Conservation (phyloP, 2,329 filamentous ascomycete species). For the Fusarium tanahbumbuense region DNA sequence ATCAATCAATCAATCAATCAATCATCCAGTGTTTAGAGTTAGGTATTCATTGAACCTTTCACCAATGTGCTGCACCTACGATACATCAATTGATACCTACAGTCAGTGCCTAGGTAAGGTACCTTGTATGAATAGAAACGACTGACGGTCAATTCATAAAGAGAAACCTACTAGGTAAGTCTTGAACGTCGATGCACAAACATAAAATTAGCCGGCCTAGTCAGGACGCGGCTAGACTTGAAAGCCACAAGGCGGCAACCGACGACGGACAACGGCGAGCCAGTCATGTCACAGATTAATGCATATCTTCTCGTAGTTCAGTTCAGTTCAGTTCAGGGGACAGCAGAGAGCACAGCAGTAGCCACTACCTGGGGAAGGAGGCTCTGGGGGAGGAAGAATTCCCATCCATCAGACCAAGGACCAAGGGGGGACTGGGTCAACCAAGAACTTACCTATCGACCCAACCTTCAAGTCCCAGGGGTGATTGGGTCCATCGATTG, state of each 20-base stretch:
- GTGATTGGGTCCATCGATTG: constrained; percentile 39
- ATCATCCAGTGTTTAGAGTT: not conserved
- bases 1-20: not conserved
- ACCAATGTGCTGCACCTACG: not conserved
- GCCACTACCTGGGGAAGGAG: not conserved
- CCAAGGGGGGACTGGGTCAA: not conserved
- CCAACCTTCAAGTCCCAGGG: constrained; percentile 16
- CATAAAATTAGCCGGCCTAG: constrained; percentile 27
- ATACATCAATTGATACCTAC: not conserved
- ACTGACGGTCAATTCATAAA: constrained; percentile 4
- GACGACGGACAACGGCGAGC: constrained; percentile 27
- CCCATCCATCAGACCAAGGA: not conserved
- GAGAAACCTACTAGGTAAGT: not conserved
- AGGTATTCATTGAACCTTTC: not conserved
- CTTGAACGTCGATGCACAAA: constrained; percentile 1
- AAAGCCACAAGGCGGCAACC: constrained; percentile 13
- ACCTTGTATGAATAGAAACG: constrained; percentile 11
- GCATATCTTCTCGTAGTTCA: constrained; percentile 1
- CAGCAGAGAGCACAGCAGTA: constrained; percentile 11
- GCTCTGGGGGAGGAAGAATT: constrained; percentile 15
- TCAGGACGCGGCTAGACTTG: constrained; percentile 16
- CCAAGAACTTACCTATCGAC: not conserved
- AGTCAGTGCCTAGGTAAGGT: not conserved
- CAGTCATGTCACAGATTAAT: constrained; percentile 31
- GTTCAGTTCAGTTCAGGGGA: not conserved